These are phyloP conservation scores for Cubamyces lactineus DNA, from an alignment of 768 basidiomycete species.

Conservation along the genomic window DNA sequence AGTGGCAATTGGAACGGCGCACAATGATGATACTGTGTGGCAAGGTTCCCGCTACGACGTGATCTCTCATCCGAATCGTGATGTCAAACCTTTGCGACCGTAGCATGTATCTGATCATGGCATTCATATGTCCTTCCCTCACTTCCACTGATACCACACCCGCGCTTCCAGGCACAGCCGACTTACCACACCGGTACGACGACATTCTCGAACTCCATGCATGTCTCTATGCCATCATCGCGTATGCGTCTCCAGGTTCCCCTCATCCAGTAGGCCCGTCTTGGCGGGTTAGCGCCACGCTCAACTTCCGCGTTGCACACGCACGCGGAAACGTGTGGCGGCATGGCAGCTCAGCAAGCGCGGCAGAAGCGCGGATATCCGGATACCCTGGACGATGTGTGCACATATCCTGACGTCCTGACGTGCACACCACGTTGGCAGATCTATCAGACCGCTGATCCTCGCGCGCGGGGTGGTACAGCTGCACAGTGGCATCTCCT, in stretches of 20 bases:
- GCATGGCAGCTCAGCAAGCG: not conserved
- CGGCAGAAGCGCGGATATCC: constrained; percentile 5
- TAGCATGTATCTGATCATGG: not conserved
- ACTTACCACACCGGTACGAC: too few relatives aligned
- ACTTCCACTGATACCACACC: too few relatives aligned
- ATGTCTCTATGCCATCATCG: too few relatives aligned
- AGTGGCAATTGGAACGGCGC: too few relatives aligned
- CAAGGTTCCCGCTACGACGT: not conserved
- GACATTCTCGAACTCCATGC: too few relatives aligned
- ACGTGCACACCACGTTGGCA: not conserved
- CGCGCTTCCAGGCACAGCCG: too few relatives aligned
- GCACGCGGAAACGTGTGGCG: constrained; percentile 8
- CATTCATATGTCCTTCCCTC: not conserved
- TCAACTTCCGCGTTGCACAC: not conserved
- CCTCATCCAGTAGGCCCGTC: too few relatives aligned
- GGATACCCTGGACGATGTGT: not conserved
- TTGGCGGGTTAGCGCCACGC: not conserved
- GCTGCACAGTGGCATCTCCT: not conserved
- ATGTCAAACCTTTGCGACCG: not conserved
- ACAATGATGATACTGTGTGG: not conserved
- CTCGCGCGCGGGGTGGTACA: constrained; percentile 3
- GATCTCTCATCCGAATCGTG: constrained; percentile 6
- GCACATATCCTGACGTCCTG: not conserved
- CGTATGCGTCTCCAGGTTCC: too few relatives aligned
- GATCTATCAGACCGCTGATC: constrained; percentile 13